Conservation (phyloP, 2,329 filamentous ascomycete genomes). For the Ascomycota sp. region DNA sequence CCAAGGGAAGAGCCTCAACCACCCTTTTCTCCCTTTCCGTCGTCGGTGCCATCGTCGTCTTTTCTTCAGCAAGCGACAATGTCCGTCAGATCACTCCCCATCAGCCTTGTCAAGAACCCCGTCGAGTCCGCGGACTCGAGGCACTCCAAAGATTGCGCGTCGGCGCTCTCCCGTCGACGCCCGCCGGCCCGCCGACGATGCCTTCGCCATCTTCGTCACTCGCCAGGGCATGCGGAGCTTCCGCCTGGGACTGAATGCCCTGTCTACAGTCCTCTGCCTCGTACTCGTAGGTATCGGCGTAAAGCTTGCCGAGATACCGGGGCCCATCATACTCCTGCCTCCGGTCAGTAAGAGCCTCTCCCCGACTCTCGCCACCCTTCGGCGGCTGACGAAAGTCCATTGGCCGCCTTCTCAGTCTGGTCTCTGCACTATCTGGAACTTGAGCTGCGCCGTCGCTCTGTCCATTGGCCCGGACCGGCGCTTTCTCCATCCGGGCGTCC, state of each 20-base stretch:
- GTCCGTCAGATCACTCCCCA: too few relatives aligned
- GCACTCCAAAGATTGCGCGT: neutral
- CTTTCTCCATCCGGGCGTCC: conserved; percentile 1
- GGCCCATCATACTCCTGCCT: neutral
- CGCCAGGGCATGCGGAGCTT: neutral
- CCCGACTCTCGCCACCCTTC: neutral
- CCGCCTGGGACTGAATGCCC: neutral
- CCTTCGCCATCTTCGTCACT: neutral
- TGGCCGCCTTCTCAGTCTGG: neutral
- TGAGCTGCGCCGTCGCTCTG: neutral
- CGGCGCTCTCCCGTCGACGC: neutral
- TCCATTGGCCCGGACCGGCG: neutral
- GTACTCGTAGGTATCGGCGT: neutral
- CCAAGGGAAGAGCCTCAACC: too few relatives aligned
- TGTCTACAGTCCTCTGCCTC: neutral
- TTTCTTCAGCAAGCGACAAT: too few relatives aligned
- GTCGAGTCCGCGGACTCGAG: too few relatives aligned
- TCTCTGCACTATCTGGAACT: neutral
- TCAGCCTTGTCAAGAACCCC: too few relatives aligned
- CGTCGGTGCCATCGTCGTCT: too few relatives aligned
- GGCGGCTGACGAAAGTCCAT: neutral
- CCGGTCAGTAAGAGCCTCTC: neutral
- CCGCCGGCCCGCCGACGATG: neutral
- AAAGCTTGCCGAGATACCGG: neutral
- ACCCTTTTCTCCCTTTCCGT: too few relatives aligned